These are phyloP conservation scores for Sanghuangporus sanghuang DNA, from an alignment of 1,284 basidiomycete genomes.

Conservation along the genomic window DNA sequence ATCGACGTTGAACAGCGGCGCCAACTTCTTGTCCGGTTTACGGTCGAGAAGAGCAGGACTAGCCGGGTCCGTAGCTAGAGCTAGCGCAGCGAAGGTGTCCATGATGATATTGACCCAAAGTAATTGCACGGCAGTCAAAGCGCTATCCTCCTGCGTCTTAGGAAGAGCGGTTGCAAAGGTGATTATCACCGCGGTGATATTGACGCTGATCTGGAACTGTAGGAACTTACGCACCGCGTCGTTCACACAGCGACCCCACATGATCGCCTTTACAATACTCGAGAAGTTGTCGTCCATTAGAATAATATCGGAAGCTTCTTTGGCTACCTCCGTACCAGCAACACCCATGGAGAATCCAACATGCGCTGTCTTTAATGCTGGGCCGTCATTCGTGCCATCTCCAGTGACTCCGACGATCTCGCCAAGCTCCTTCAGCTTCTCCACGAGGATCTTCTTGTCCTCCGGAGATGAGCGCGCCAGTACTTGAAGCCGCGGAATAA, in stretches of 20 bases:
- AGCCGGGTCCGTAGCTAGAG: constrained; percentile 94
- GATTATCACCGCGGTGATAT: constrained; percentile 92
- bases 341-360: constrained; percentile 99
- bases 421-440: constrained; percentile 82
- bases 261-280: constrained; percentile 94
- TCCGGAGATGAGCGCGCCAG: constrained; percentile 94
- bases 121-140: constrained; percentile 90
- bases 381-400: constrained; percentile 97
- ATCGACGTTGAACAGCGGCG: constrained; percentile 85
- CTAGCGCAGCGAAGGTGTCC: constrained; percentile 97
- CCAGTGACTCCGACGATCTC: constrained; percentile 97
- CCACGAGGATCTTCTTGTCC: constrained; percentile 93
- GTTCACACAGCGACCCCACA: constrained; percentile 99
- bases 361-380: constrained; percentile 90
- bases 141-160: constrained; percentile 70
- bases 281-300: constrained; percentile 98
- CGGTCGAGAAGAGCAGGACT: constrained; percentile 77
- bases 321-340: constrained; percentile 96
- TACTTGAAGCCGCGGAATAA: constrained; percentile 69
- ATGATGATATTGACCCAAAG: constrained; percentile 98
- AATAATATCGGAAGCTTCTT: constrained; percentile 98
- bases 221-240: constrained; percentile 97
- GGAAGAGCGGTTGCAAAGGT: constrained; percentile 90
- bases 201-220: constrained; percentile 97
- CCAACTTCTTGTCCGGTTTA: constrained; percentile 84